Base-by-base conservation (phyloP, 1,284 basidiomycete genomes). In the Coniferiporia sulphurascens region DNA sequence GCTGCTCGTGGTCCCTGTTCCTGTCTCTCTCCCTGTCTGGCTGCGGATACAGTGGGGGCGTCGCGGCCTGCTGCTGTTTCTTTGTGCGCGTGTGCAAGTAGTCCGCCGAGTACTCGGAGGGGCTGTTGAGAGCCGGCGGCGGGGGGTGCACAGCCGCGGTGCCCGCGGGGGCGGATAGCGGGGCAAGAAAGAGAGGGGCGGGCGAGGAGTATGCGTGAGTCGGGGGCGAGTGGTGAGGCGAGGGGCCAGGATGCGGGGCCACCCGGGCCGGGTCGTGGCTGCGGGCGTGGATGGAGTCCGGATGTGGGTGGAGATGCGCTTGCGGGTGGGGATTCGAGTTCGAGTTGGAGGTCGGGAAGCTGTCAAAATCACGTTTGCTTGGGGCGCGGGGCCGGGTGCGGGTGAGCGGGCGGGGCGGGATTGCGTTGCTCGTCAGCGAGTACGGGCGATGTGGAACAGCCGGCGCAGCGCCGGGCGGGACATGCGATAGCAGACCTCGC, bases 21-120 rank as follows among this genome's bases (percentile, higher is more conserved):
- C 69, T 48, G 54, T 67, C 61, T 65, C 67, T 13, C 63, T 57
- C 52, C 64, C 66, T 12, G 56, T 49, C 35, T 65, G 70, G 48
- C 17, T 51, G 48, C 48, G 12, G 9, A 21, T 48, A 19, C 56
- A 21, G 17, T 19, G 9, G 34, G 48, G 34, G 56, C 57, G 50
- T 59, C 55, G 32, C 65, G 19, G 17, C 27, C 48, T 12, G 21
- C 13, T 52, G 54, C 45, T 41, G 38, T 21, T 38, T 12, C 52
- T 45, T 46, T 36, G 45, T 52, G 15, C 27, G 55, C 21, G 54
- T 52, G 32, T 60, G 56, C 22, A 55, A 65, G 68, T 55, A 48
- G 36, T 54, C 41, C 53, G 58, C 45, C 53, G 54, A 50, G 52
- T 60, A 52, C 35, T 60, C 58, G 58, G 58, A 38, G 6, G 56